Conservation (phyloP, 352 stramenopile genomes). For the Pythium dissotocum region DNA sequence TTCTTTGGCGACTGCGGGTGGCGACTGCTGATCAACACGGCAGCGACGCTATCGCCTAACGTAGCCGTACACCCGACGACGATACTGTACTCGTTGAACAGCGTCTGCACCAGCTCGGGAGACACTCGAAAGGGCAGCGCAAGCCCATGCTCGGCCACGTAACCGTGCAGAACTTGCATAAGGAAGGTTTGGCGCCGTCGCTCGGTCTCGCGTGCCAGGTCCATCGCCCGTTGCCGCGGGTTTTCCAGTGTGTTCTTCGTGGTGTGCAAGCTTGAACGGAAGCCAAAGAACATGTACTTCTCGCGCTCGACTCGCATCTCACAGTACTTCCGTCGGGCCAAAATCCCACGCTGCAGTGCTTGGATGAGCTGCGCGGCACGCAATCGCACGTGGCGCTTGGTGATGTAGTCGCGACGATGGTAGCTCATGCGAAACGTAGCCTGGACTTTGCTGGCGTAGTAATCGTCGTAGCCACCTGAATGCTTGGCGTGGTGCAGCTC, state of each 20-base stretch:
- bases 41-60: slow-evolving; percentile 46
- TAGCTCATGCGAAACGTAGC: slow-evolving; percentile 69
- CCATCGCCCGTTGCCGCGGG: slow-evolving; percentile 35
- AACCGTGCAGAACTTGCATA: slow-evolving; percentile 67
- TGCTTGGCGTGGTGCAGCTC: slow-evolving; percentile 56
- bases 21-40: slow-evolving; percentile 26
- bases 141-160: slow-evolving; percentile 42
- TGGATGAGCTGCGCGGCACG: slow-evolving; percentile 65
- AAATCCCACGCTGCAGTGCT: slow-evolving; percentile 65
- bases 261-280: slow-evolving; percentile 60
- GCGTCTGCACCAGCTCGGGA: slow-evolving; percentile 31
- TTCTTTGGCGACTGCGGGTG: slow-evolving; percentile 8
- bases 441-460: slow-evolving; percentile 74
- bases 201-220: slow-evolving; percentile 43
- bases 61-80: slow-evolving; percentile 58
- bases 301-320: slow-evolving; percentile 63
- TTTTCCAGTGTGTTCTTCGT: slow-evolving; percentile 42
- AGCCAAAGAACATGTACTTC: slow-evolving; percentile 65
- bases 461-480: slow-evolving; percentile 59
- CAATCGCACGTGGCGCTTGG: slow-evolving; percentile 44
- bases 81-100: slow-evolving; percentile 64
- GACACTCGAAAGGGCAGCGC: slow-evolving; percentile 41
- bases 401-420: slow-evolving; percentile 53
- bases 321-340: slow-evolving; percentile 47
- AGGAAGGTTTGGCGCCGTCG: slow-evolving; percentile 55